Conservation (phyloP, 2,329 filamentous ascomycete species). For the Sordariomycetes sp. region DNA sequence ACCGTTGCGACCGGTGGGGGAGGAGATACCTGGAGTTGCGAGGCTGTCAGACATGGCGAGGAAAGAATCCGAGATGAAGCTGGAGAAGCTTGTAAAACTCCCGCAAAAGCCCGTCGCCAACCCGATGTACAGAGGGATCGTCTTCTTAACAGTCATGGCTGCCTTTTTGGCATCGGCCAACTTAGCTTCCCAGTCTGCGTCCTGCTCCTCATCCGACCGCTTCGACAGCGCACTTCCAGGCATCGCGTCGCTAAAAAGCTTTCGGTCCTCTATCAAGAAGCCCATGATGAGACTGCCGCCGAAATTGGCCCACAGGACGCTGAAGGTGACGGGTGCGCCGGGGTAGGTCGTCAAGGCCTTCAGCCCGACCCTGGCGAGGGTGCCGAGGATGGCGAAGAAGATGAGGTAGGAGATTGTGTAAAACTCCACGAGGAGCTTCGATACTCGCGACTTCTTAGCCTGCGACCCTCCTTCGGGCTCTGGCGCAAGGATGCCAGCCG, state of each 20-base stretch:
- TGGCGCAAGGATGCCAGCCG: no score
- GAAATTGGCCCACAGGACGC: slow-evolving; percentile 82
- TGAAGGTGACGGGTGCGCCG: slow-evolving; percentile 63
- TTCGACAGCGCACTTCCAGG: not conserved
- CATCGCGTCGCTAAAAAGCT: slow-evolving; percentile 48
- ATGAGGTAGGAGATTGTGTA: slow-evolving; percentile 76
- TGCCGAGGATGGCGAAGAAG: slow-evolving; percentile 78
- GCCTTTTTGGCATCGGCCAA: slow-evolving; percentile 41
- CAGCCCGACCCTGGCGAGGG: slow-evolving; percentile 72
- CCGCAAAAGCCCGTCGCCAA: slow-evolving; percentile 83
- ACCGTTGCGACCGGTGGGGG: slow-evolving; percentile 44
- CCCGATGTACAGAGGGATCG: slow-evolving; percentile 79
- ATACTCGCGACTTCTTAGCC: no score
- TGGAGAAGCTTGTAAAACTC: slow-evolving; percentile 83
- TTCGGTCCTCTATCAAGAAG: slow-evolving; percentile 71
- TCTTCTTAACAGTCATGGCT: slow-evolving; percentile 64
- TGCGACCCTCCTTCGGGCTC: no score
- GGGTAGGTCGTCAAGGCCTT: slow-evolving; percentile 73
- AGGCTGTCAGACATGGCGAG: slow-evolving; percentile 71
- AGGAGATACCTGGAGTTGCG: slow-evolving; percentile 23
- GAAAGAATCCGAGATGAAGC: slow-evolving; percentile 73
- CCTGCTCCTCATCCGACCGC: slow-evolving; percentile 25
- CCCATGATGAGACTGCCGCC: slow-evolving; percentile 76
- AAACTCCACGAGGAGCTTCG: slow-evolving; percentile 49
- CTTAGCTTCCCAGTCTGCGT: slow-evolving; percentile 18